Evolutionary conservation across 2,329 filamentous ascomycete species (phyloP).

Genomic region (Exophiala sp.): DNA sequence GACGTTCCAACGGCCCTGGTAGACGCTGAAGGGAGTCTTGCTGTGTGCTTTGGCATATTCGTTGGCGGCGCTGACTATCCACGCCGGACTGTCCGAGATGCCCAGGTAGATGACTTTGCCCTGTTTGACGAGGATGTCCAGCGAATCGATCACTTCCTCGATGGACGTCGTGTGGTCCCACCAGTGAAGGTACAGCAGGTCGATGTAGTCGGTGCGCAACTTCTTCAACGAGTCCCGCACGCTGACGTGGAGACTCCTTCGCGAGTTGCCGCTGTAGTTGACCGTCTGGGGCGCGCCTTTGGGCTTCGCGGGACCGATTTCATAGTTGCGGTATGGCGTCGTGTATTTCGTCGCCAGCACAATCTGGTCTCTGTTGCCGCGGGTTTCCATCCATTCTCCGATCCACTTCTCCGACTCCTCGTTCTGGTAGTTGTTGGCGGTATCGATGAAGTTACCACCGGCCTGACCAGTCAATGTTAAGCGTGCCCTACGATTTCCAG

Average conservation of each 20-base stretch:
- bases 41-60: constrained; percentile 60
- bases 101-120: constrained; percentile 65
- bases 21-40: constrained; percentile 62
- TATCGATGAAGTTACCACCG: constrained; percentile 70
- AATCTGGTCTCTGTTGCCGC: constrained; percentile 45
- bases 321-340: constrained; percentile 32
- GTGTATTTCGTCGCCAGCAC: constrained; percentile 54
- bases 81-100: constrained; percentile 15
- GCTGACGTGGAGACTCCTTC: constrained; percentile 32
- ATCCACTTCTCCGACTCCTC: constrained; percentile 60
- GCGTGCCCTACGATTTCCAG: background rate
- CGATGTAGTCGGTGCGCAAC: constrained; percentile 35
- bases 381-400: constrained; percentile 50
- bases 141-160: constrained; percentile 61
- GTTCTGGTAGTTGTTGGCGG: constrained; percentile 60
- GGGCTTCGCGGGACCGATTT: constrained; percentile 32
- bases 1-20: constrained; percentile 59
- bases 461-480: background rate
- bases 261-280: constrained; percentile 41
- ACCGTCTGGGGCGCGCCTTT: constrained; percentile 21
- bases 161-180: constrained; percentile 63
- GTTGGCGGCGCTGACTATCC: constrained; percentile 42
- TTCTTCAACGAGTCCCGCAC: constrained; percentile 34
- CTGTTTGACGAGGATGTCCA: constrained; percentile 54
- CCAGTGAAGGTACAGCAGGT: constrained; percentile 34